Evolutionary conservation across 2,329 filamentous ascomycete species (phyloP), one percentile per base, ranked within the genome.

Genomic region (Graphium sp.): DNA sequence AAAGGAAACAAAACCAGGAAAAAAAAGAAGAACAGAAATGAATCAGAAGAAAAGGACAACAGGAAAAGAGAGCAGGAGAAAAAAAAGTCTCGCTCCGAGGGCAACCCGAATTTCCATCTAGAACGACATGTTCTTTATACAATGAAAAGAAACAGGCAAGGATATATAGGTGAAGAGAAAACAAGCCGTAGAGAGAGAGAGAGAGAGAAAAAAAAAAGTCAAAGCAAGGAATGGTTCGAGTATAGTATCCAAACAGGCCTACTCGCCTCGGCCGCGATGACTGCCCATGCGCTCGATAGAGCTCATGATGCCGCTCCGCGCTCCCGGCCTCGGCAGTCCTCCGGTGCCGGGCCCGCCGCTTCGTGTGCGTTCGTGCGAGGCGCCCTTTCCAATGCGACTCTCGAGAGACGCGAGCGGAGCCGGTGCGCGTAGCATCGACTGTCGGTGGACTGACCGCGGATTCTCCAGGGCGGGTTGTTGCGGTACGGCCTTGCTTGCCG

Each of bases 231-330:
- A 22, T 22, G 10, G 20, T n/a, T n/a, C n/a, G n/a, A n/a, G n/a
- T n/a, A n/a, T n/a, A n/a, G n/a, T n/a, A n/a, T n/a, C n/a, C n/a
- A n/a, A n/a, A n/a, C n/a, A n/a, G n/a, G n/a, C n/a, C n/a, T n/a
- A 29, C 18, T 48, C 42, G 17, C 36, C 55, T 23, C 60, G 53
- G 7, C 59, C 55, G 10, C 62, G 49, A 39, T 70, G 60, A 40
- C 62, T 74, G 7, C 82, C 82, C 83, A 91, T 91, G 52, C 75
- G 72, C 59, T 91, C 82, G 47, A 91, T 89, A 12, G 78, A 83
- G 41, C 66, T 78, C 74, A 91, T 75, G 43, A 89, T 77, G 32
- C 77, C 73, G 44, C 76, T 81, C 38, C 20, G 56, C 58, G 36
- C 57, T 34, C 59, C 58, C 10, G 63, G 65, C 35, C 64, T 52